Conservation (phyloP, 1,284 basidiomycete genomes). For the Cystobasidium slooffiae region DNA sequence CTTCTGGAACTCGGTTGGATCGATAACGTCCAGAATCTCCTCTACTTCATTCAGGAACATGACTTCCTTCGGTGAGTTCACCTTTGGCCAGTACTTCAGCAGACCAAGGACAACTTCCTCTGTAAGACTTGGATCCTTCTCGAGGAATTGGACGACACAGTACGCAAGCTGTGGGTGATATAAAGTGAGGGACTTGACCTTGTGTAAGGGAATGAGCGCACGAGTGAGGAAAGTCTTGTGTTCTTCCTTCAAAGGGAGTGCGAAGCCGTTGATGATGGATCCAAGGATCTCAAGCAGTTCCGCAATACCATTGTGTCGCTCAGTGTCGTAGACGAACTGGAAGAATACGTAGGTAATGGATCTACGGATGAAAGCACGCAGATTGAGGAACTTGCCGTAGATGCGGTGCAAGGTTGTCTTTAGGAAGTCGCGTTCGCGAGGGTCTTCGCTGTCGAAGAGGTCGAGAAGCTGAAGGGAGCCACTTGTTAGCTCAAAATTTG, state of each 20-base stretch:
- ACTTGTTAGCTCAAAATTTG: neutral
- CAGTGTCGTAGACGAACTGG: conserved; percentile 98
- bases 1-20: conserved; percentile 95
- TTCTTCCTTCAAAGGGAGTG: conserved; percentile 96
- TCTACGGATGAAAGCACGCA: conserved; percentile 96
- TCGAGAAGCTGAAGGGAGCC: conserved; percentile 72
- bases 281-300: conserved; percentile 98
- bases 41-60: conserved; percentile 99
- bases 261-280: conserved; percentile 99
- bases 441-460: conserved; percentile 98
- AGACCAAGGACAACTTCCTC: conserved; percentile 95
- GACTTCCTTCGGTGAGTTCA: conserved; percentile 99
- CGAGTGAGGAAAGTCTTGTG: conserved; percentile 98
- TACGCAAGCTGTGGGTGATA: conserved; percentile 99
- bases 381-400: conserved; percentile 98
- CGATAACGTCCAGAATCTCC: conserved; percentile 97
- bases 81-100: conserved; percentile 97
- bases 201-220: conserved; percentile 95
- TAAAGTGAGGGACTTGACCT: conserved; percentile 93
- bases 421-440: conserved; percentile 96
- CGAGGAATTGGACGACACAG: conserved; percentile 98
- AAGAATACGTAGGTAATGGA: conserved; percentile 99
- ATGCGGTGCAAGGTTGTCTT: conserved; percentile 99
- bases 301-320: conserved; percentile 98
- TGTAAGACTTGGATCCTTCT: conserved; percentile 90